These are phyloP conservation scores for Fonsecaea pugnacius DNA, from an alignment of 2,329 filamentous ascomycete genomes.

Conservation along the genomic window DNA sequence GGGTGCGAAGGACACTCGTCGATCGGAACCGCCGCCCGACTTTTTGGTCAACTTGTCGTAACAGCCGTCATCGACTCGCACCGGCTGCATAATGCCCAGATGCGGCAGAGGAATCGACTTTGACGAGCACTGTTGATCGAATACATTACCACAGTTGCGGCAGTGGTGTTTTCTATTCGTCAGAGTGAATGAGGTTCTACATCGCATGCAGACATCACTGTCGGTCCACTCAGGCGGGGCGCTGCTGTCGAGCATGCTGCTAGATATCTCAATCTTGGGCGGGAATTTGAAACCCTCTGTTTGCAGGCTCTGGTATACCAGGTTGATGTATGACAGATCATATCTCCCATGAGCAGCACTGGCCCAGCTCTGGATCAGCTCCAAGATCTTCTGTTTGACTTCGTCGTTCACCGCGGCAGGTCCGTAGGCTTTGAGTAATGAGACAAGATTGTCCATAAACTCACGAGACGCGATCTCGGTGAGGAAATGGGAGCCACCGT, in stretches of 20 bases:
- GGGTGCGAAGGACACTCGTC: constrained; percentile 45
- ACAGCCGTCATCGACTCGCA: constrained; percentile 95
- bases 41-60: constrained; percentile 83
- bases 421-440: constrained; percentile 80
- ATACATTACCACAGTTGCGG: constrained; percentile 95
- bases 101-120: constrained; percentile 88
- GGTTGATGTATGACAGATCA: constrained; percentile 82
- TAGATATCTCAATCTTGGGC: constrained; percentile 82
- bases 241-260: constrained; percentile 96
- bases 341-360: constrained; percentile 82
- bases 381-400: constrained; percentile 86
- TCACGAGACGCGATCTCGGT: constrained; percentile 93
- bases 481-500: constrained; percentile 93
- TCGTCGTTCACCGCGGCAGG: constrained; percentile 76
- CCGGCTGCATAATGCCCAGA: constrained; percentile 85
- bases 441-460: constrained; percentile 97
- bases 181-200: constrained; percentile 91
- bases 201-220: constrained; percentile 98
- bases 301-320: constrained; percentile 82
- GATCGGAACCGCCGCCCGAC: constrained; percentile 44
- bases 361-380: constrained; percentile 92
- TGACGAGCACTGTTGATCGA: constrained; percentile 91
- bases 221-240: constrained; percentile 97
- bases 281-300: constrained; percentile 87
- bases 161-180: constrained; percentile 99